Base-by-base conservation (phyloP, 2,329 filamentous ascomycete genomes). In the Pestalotiopsis sp. region DNA sequence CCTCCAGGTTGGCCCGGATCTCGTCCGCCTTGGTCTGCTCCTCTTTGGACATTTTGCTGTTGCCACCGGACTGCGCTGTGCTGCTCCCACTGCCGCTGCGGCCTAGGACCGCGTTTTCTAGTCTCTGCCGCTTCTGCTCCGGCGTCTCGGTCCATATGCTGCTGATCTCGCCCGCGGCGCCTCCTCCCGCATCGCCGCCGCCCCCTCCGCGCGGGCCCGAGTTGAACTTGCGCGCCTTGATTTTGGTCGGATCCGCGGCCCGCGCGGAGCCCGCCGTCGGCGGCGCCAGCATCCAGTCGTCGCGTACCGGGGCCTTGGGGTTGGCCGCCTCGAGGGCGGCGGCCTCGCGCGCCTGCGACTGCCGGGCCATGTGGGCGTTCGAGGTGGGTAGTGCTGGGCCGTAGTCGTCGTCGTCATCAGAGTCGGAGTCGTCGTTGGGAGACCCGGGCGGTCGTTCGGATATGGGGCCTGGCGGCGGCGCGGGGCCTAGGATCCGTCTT, bases 71-170 rank as follows among this genome's bases (percentile, higher is more conserved):
- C 74, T 88, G 61, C 80, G 80, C 38, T 89, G 85, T 73, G 84
- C 82, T 71, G 81, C 80, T 61, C 72, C 17, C 67, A 69, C 36
- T 69, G 68, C 82, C 81, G 20, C 82, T 82, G 2, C 95, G 89
- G 0, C 95, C 95, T 73, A 98, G 87, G 12, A 97, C 92, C 66
- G 96, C 90, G 78, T 97, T 90, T 74, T 92, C 91, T 25, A 98
- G 81, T 52, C 94, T 87, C 79, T 92, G 91, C 69, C 93, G 89
- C 79, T 97, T 97, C 81, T 98, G 89, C 78, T 95, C 93, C 0
- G 94, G 93, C 9, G 94, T 97, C 80, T 98, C 95, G 0, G 94
- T 95, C 95, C 95, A 98, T 58, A 95, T 89, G 25, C 89, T 90
- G 76, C 88, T 87, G 61, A 94, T 86, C 13, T 86, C 86, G 71